phyloP scores from a whole-genome alignment of 768 basidiomycete genomes.

The Nidula microcarpa region DNA sequence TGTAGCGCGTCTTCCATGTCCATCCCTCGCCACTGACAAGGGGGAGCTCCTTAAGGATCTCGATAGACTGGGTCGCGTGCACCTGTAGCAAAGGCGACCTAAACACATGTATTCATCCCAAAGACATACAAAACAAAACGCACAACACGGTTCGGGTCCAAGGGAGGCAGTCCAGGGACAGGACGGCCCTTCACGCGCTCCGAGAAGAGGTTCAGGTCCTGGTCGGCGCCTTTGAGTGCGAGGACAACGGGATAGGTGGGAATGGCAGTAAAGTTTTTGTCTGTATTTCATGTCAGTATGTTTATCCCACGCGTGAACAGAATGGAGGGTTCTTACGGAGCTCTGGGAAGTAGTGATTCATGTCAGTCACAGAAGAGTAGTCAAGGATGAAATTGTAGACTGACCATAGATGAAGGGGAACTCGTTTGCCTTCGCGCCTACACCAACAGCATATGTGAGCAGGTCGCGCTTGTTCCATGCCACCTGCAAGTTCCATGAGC shows the following conservation, averaged over 20 bases:
- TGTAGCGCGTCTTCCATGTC: conserved; percentile 64
- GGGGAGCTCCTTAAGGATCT: conserved; percentile 77
- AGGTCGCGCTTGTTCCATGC: conserved; percentile 84
- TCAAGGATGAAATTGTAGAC: conserved; percentile 7
- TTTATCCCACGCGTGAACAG: neutral
- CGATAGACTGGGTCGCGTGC: conserved; percentile 76
- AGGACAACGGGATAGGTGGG: conserved; percentile 87
- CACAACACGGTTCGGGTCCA: conserved; percentile 71
- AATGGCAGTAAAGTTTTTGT: conserved; percentile 58
- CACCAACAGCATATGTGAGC: conserved; percentile 73
- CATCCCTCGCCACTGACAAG: conserved; percentile 75
- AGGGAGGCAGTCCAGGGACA: conserved; percentile 65
- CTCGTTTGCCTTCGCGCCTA: conserved; percentile 79
- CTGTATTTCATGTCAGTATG: neutral
- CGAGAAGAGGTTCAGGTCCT: conserved; percentile 70
- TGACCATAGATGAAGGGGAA: conserved; percentile 69
- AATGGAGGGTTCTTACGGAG: conserved; percentile 36
- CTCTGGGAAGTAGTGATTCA: conserved; percentile 26
- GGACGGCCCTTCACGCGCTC: conserved; percentile 38
- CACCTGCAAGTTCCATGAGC: conserved; percentile 40
- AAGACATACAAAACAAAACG: conserved; percentile 14
- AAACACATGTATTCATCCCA: neutral
- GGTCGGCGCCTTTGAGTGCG: conserved; percentile 61
- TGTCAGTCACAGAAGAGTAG: neutral
- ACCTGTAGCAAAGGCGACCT: conserved; percentile 37